Percentiles rank a stretch among this genome's conserved stretches.
These are phyloP conservation scores for Volvariella volvacea DNA, from an alignment of 1,284 basidiomycete species.

Conservation along the genomic window DNA sequence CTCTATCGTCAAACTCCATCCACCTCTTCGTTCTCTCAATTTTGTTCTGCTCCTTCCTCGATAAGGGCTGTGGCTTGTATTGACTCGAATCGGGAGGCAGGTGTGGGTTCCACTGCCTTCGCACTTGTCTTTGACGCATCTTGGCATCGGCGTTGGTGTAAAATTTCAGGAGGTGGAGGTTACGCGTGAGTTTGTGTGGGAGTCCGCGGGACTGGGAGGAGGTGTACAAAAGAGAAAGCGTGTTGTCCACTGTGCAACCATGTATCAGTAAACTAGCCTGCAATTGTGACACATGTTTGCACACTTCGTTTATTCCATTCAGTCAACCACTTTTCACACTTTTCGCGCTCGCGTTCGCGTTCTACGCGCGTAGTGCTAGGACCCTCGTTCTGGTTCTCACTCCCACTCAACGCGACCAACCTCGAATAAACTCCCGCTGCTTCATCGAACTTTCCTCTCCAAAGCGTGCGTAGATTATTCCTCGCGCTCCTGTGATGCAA, in stretches of 20 bases:
- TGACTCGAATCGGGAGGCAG: neutral
- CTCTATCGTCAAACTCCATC: neutral
- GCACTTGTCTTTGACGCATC: neutral
- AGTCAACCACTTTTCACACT: conserved; percentile 4
- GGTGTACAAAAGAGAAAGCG: conserved; percentile 7
- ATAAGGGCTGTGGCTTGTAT: neutral
- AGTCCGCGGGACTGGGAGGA: conserved; percentile 6
- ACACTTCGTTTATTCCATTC: conserved; percentile 4
- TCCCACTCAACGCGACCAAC: neutral
- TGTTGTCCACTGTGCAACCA: conserved; percentile 7
- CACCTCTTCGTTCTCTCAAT: neutral
- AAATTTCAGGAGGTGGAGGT: neutral
- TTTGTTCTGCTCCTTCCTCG: neutral
- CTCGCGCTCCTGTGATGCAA: conserved; percentile 5
- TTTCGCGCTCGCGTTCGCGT: neutral
- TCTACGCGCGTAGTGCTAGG: neutral
- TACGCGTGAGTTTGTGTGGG: conserved; percentile 5
- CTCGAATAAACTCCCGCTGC: conserved; percentile 2
- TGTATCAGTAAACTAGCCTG: too few species aligned
- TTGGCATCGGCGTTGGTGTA: neutral
- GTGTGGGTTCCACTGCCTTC: neutral
- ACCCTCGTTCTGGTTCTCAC: neutral
- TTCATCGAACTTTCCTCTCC: conserved; percentile 5
- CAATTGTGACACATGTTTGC: neutral
- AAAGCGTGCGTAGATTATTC: conserved; percentile 6